Evolutionary conservation across 345 rosid species (phyloP).

Genomic region (Populus euphratica): DNA sequence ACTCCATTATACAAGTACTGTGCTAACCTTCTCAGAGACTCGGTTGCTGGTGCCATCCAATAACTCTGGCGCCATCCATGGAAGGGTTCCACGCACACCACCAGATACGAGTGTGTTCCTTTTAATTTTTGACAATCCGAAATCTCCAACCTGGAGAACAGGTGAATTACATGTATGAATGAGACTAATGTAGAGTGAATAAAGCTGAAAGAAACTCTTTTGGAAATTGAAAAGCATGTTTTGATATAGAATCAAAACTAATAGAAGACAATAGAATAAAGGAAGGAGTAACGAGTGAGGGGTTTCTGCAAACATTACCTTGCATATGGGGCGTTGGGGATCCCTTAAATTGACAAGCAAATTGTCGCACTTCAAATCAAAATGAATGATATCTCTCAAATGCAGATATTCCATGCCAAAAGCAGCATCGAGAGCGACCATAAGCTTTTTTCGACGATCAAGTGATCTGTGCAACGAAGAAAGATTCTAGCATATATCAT

Average conservation of each 20-base stretch:
- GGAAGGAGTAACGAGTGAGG: neutral
- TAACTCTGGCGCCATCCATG: conserved; percentile 97
- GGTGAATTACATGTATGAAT: neutral
- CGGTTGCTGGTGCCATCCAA: conserved; percentile 70
- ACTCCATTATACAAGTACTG: neutral
- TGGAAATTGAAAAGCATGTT: neutral
- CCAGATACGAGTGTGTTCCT: conserved; percentile 84
- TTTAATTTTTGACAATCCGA: conserved; percentile 89
- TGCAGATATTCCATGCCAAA: conserved; percentile 97
- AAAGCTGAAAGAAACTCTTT: neutral
- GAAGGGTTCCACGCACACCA: conserved; percentile 93
- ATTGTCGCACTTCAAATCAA: conserved; percentile 95
- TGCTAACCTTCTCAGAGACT: conserved; percentile 77
- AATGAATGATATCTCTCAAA: conserved; percentile 77
- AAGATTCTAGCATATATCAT: conserved; percentile 13
- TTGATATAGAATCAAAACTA: neutral
- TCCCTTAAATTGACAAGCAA: conserved; percentile 84
- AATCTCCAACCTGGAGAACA: conserved; percentile 75
- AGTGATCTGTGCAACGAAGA: conserved; percentile 45
- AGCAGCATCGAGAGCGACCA: conserved; percentile 80
- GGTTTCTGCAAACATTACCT: conserved; percentile 38
- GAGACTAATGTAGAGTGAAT: neutral
- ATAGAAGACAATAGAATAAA: neutral
- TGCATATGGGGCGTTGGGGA: conserved; percentile 87
- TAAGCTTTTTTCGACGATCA: conserved; percentile 73